A percentile compares a stretch with the other conserved stretches of the same genome.
Evolutionary conservation across 768 basidiomycete species (phyloP).

Genomic region (Auricularia sp.): DNA sequence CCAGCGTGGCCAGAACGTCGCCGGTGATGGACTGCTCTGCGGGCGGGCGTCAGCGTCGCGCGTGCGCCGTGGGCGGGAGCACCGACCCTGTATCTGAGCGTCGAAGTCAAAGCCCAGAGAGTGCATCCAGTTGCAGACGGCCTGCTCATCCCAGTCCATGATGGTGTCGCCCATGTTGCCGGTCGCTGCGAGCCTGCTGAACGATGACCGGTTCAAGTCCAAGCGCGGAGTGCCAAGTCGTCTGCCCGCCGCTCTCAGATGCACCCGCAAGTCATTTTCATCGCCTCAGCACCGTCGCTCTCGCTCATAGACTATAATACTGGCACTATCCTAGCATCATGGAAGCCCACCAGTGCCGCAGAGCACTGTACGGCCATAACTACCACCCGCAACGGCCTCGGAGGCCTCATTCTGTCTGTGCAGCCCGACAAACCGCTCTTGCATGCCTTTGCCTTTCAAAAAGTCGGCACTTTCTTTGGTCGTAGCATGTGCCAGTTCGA

Average conservation of each 20-base stretch:
- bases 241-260: background rate
- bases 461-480: constrained; percentile 36
- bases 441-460: constrained; percentile 90
- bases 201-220: background rate
- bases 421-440: constrained; percentile 84
- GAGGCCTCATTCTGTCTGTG: constrained; percentile 75
- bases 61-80: background rate
- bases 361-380: constrained; percentile 59
- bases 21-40: constrained; percentile 89
- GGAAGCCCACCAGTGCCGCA: constrained; percentile 72
- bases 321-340: constrained; percentile 65
- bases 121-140: constrained; percentile 68
- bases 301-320: constrained; percentile 22
- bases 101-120: constrained; percentile 78
- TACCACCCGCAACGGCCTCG: constrained; percentile 58
- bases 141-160: constrained; percentile 29
- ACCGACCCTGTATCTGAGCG: constrained; percentile 64
- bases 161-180: constrained; percentile 4
- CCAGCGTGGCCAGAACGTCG: constrained; percentile 75
- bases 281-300: background rate
- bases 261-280: background rate
- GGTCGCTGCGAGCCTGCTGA: background rate
- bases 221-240: background rate
- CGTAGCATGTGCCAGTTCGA: constrained; percentile 1
- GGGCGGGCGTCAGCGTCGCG: constrained; percentile 1